A percentile compares a stretch with the other conserved stretches of the same genome.
Conservation (phyloP, 2,329 filamentous ascomycete species). For the Talaromyces islandicus region DNA sequence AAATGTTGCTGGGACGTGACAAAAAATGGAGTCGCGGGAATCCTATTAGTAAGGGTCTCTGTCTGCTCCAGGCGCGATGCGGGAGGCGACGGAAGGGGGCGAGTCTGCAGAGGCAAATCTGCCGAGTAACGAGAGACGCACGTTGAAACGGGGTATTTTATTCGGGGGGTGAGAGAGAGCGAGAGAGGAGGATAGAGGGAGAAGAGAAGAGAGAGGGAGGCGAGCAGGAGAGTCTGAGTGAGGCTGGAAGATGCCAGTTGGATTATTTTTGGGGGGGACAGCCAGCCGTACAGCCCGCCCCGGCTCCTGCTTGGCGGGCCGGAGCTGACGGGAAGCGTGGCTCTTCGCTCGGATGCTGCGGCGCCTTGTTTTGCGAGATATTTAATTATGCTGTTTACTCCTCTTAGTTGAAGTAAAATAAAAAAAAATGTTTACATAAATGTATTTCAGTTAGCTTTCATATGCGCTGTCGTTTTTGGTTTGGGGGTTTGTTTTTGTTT, state of each 20-base stretch:
- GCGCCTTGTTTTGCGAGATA: not conserved
- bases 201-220: not conserved
- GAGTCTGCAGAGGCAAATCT: not conserved
- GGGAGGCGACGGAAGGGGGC: not conserved
- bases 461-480: too few species aligned
- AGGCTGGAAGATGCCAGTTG: constrained; percentile 1
- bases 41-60: not conserved
- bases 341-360: not conserved
- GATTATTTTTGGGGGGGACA: not conserved
- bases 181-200: not conserved
- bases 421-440: too few species aligned
- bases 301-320: constrained; percentile 4
- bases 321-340: constrained; percentile 5
- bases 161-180: not conserved
- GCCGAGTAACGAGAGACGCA: not conserved
- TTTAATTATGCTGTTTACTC: too few species aligned
- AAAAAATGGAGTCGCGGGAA: not conserved
- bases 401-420: too few species aligned
- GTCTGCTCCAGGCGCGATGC: not conserved
- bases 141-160: not conserved
- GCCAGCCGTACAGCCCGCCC: not conserved
- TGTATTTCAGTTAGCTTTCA: too few species aligned
- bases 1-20: not conserved
- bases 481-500: too few species aligned
- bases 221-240: not conserved